These are phyloP conservation scores for Neofusicoccum parvum DNA, from an alignment of 2,329 filamentous ascomycete species.

Conservation along the genomic window DNA sequence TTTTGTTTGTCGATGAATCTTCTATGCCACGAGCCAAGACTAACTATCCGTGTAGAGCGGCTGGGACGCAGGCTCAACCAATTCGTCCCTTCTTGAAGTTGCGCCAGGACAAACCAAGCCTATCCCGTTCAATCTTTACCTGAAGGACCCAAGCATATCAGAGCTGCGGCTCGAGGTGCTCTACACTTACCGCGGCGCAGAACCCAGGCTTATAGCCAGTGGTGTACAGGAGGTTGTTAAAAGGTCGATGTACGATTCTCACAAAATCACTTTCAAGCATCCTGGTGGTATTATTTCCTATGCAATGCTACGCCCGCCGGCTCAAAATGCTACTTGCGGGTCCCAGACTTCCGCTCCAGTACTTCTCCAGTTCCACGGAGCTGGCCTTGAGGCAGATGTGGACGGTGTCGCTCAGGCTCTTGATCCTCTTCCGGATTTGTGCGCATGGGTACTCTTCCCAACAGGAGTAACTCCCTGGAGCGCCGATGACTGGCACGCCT, in stretches of 20 bases:
- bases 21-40: background rate
- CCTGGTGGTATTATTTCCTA: conserved; percentile 59
- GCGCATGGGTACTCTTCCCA: conserved; percentile 59
- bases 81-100: background rate
- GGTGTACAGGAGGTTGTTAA: conserved; percentile 2
- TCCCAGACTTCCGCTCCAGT: conserved; percentile 45
- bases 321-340: conserved; percentile 39
- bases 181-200: conserved; percentile 27
- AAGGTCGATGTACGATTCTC: conserved; percentile 43
- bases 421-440: conserved; percentile 54
- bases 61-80: background rate
- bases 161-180: conserved; percentile 31
- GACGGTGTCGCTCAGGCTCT: conserved; percentile 50
- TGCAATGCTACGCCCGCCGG: conserved; percentile 58
- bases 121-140: conserved; percentile 39
- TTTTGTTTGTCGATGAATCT: background rate
- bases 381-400: conserved; percentile 57
- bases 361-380: conserved; percentile 57
- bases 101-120: conserved; percentile 46
- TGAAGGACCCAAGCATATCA: conserved; percentile 27
- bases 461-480: conserved; percentile 62
- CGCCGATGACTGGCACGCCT: conserved; percentile 63
- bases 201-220: conserved; percentile 23
- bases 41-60: background rate
- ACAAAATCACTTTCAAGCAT: conserved; percentile 59